These are phyloP conservation scores for Dryadomyces quercivorus DNA, from an alignment of 2,329 filamentous ascomycete genomes.

Conservation along the genomic window DNA sequence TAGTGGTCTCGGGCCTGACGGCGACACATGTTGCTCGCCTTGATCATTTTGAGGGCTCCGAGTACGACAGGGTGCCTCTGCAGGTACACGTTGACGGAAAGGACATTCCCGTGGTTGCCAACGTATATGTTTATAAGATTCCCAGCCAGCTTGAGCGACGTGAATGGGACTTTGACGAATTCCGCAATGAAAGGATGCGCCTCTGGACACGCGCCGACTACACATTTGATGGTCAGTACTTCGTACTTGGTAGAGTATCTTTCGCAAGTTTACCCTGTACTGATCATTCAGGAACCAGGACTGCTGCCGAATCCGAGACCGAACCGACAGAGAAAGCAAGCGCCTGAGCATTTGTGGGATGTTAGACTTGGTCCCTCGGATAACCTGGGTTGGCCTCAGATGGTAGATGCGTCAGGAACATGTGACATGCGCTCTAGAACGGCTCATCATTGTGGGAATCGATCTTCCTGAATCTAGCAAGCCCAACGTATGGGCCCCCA, in stretches of 20 bases:
- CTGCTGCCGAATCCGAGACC: not conserved
- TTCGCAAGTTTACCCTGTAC: constrained; percentile 8
- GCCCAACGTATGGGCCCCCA: too few species aligned
- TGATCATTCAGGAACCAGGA: constrained; percentile 17
- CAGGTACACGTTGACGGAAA: constrained; percentile 33
- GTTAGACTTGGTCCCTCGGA: too few species aligned
- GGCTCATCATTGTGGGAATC: too few species aligned
- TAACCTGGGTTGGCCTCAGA: too few species aligned
- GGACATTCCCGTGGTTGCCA: constrained; percentile 34
- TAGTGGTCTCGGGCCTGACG: constrained; percentile 66
- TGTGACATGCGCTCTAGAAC: too few species aligned
- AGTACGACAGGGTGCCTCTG: constrained; percentile 52
- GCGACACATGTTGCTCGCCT: constrained; percentile 62
- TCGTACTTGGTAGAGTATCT: too few species aligned
- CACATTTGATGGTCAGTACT: constrained; percentile 17
- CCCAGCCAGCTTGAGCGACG: constrained; percentile 45
- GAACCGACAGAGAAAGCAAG: too few species aligned
- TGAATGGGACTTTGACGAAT: constrained; percentile 85
- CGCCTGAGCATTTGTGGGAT: too few species aligned
- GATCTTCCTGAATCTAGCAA: too few species aligned
- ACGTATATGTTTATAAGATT: constrained; percentile 53
- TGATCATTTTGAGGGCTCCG: constrained; percentile 68
- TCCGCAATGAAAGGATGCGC: constrained; percentile 59
- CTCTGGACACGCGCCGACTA: constrained; percentile 40
- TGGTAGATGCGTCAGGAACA: too few species aligned